Percentiles rank a stretch among this genome's conserved stretches.
Conservation (phyloP, 1,284 basidiomycete genomes). For the Pterula multifida region DNA sequence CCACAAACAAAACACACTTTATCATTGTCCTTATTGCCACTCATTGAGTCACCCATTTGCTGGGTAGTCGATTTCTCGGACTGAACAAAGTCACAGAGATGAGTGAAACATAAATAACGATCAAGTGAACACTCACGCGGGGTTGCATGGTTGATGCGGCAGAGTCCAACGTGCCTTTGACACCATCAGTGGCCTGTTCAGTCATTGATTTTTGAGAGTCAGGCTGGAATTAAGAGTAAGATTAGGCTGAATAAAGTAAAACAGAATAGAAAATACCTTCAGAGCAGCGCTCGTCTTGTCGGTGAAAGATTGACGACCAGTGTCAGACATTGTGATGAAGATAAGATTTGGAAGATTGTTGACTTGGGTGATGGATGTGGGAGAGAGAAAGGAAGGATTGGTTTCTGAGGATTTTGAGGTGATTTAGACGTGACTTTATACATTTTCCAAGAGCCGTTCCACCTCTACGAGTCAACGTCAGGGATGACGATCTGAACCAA, state of each 20-base stretch:
- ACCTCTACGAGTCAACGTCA: not conserved
- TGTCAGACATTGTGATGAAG: not conserved
- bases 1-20: conserved; percentile 17
- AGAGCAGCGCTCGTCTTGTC: conserved; percentile 36
- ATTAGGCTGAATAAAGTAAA: not conserved
- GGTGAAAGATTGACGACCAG: conserved; percentile 29
- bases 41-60: conserved; percentile 26
- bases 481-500: conserved; percentile 1
- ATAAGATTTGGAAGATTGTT: not conserved
- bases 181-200: conserved; percentile 37
- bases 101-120: not conserved
- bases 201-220: conserved; percentile 41
- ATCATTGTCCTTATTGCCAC: conserved; percentile 25
- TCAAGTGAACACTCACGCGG: conserved; percentile 17
- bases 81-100: conserved; percentile 15
- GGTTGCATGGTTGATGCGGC: conserved; percentile 29
- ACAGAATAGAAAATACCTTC: conserved; percentile 21
- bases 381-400: not conserved
- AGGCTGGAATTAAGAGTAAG: conserved; percentile 21
- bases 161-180: conserved; percentile 33
- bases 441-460: not conserved
- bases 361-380: too few relatives aligned
- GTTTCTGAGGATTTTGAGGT: too few relatives aligned
- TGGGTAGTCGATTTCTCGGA: conserved; percentile 34
- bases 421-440: too few relatives aligned